Evolutionary conservation across 306 rosid species (phyloP), one percentile per base, ranked within the genome.

Genomic region (Elaeagnus macrophylla): DNA sequence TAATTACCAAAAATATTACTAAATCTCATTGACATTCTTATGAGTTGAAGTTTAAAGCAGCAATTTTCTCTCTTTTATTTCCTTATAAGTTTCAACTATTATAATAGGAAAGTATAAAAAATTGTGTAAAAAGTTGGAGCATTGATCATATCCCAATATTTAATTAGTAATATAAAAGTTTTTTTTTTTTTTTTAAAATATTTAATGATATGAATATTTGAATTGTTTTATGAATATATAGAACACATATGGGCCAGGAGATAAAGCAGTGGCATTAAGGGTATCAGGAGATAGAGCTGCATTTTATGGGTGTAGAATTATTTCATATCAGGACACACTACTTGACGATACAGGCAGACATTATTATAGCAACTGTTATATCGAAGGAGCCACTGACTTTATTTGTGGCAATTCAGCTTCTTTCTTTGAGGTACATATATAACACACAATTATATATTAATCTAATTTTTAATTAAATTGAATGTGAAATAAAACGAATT

Each of bases 351-450:
- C 64, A 2, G 83, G 82, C 13, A 71, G 80, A 17, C 86, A 80
- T 54, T 80, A 76, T 48, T 80, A 76, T 40, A 57, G 32, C 13
- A 73, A 57, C 43, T 80, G 86, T 58, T 80, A 73, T 32, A 80
- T 80, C 6, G 65, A 80, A 77, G 86, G 82, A 61, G 86, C 57
- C 2, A 68, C 70, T 9, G 86, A 80, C 49, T 80, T 80, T 66
- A 76, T 80, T 5, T 80, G 79, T 47, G 86, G 86, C 18, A 65
- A 77, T 39, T 82, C 71, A 9, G 78, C 75, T 50, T 80, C 86
- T 38, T 51, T 80, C 1, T 80, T 64, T 16, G 80, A 76, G 77
- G 84, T 74, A 39, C 32, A 20, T 4, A 20, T 1, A 20, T 20
- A 0, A 0, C 32, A 1, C 4, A 25, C 2, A 5, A 1, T 25